phyloP scores from a whole-genome alignment of 1,139 yeast species.

The Sugiyamaella pinicola region DNA sequence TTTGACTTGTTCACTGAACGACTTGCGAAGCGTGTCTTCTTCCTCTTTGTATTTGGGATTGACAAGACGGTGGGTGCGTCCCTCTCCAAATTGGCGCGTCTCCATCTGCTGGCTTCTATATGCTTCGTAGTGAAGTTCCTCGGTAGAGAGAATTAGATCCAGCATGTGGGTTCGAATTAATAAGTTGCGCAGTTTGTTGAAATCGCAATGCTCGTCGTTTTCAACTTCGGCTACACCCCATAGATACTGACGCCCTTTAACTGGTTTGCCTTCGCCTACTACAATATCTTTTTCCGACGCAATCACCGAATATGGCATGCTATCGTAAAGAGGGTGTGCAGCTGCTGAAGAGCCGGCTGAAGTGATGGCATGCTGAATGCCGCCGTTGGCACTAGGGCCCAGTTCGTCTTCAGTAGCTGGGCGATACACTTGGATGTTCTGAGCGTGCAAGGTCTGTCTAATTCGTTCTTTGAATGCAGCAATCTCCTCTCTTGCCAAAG shows the following conservation, averaged over 20 bases:
- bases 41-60: conserved; percentile 96
- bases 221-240: conserved; percentile 99
- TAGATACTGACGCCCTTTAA: conserved; percentile 90
- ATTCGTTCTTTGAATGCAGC: conserved; percentile 77
- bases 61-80: conserved; percentile 49
- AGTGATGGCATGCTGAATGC: conserved; percentile 30
- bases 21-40: conserved; percentile 89
- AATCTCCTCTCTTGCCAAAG: conserved; percentile 82
- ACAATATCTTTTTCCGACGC: conserved; percentile 90
- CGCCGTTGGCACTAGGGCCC: conserved; percentile 9
- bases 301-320: conserved; percentile 92
- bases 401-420: conserved; percentile 56
- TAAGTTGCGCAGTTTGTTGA: conserved; percentile 85
- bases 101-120: conserved; percentile 84
- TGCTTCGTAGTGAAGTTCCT: conserved; percentile 87
- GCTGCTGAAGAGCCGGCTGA: conserved; percentile 57
- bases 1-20: conserved; percentile 97
- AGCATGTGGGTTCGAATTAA: conserved; percentile 90
- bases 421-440: conserved; percentile 84
- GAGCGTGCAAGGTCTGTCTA: conserved; percentile 89
- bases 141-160: conserved; percentile 85
- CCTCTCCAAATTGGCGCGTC: conserved; percentile 54
- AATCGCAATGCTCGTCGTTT: conserved; percentile 93
- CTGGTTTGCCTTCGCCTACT: conserved; percentile 65
- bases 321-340: conserved; percentile 62